phyloP scores from a whole-genome alignment of 2,329 filamentous ascomycete genomes.

The Chaetomiaceae sp. region DNA sequence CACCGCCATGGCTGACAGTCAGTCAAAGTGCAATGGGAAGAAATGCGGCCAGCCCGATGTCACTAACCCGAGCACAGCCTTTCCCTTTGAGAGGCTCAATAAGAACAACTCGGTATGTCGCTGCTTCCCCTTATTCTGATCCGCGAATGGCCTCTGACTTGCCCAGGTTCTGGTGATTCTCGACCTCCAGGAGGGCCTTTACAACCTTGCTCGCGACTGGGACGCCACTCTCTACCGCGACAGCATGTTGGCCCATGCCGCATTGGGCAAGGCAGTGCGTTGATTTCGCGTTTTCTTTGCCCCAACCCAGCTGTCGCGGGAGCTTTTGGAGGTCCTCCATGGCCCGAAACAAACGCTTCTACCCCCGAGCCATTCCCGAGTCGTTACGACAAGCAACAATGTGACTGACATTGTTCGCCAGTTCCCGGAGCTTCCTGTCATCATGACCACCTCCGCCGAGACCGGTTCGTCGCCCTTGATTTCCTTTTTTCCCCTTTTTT shows the following conservation, averaged over 20 bases:
- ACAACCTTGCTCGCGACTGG: conserved; percentile 60
- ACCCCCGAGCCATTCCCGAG: too few species aligned
- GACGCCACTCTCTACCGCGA: conserved; percentile 60
- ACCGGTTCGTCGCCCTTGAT: conserved; percentile 32
- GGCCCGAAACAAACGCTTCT: too few species aligned
- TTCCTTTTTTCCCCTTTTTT: too few species aligned
- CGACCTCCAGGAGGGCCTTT: conserved; percentile 58
- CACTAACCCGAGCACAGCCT: conserved; percentile 6
- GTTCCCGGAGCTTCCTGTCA: conserved; percentile 61
- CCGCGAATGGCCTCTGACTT: background rate
- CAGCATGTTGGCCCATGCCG: conserved; percentile 64
- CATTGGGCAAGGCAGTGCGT: conserved; percentile 57
- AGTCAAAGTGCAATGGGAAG: background rate
- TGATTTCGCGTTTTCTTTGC: too few species aligned
- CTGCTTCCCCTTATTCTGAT: background rate
- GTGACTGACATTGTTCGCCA: too few species aligned
- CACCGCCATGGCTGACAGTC: conserved; percentile 21
- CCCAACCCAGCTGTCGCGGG: too few species aligned
- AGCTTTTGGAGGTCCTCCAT: too few species aligned
- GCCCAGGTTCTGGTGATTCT: conserved; percentile 51
- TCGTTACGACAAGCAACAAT: too few species aligned
- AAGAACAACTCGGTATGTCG: conserved; percentile 31
- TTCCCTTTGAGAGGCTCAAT: conserved; percentile 29
- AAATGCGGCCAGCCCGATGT: background rate
- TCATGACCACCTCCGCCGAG: conserved; percentile 68